phyloP scores from a whole-genome alignment of 768 basidiomycete species.

The Mycena rosella region DNA sequence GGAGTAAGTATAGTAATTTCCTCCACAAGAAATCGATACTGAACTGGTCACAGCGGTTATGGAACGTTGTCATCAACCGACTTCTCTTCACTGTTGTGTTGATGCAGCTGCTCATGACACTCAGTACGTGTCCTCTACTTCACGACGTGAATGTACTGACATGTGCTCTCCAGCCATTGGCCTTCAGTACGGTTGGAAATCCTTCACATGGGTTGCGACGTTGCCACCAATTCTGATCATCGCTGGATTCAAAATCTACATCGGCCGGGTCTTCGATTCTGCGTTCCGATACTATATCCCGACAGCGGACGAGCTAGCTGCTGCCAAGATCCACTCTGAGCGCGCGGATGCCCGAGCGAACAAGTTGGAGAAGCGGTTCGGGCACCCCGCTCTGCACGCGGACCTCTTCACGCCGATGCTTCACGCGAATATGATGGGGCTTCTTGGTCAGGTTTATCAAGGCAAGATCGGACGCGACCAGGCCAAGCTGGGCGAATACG shows the following conservation, averaged over 20 bases:
- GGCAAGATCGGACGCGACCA: conserved; percentile 76
- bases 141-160: neutral
- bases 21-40: neutral
- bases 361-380: conserved; percentile 91
- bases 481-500: conserved; percentile 81
- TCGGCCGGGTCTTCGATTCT: conserved; percentile 74
- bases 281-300: conserved; percentile 90
- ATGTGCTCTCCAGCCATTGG: conserved; percentile 74
- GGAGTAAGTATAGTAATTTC: conserved; percentile 81
- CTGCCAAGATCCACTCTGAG: conserved; percentile 82
- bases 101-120: conserved; percentile 89
- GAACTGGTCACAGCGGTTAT: conserved; percentile 72
- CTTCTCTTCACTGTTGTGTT: conserved; percentile 81
- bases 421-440: conserved; percentile 86
- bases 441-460: conserved; percentile 80
- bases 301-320: conserved; percentile 78
- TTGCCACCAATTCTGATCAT: conserved; percentile 89
- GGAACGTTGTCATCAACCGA: conserved; percentile 95
- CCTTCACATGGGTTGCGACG: conserved; percentile 85
- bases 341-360: conserved; percentile 78
- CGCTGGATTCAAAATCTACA: conserved; percentile 86
- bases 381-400: conserved; percentile 90
- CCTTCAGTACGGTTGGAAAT: conserved; percentile 79
- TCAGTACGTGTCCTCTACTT: conserved; percentile 71
- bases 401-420: conserved; percentile 93